Conservation (phyloP, 768 basidiomycete species). For the Galerina marginata region DNA sequence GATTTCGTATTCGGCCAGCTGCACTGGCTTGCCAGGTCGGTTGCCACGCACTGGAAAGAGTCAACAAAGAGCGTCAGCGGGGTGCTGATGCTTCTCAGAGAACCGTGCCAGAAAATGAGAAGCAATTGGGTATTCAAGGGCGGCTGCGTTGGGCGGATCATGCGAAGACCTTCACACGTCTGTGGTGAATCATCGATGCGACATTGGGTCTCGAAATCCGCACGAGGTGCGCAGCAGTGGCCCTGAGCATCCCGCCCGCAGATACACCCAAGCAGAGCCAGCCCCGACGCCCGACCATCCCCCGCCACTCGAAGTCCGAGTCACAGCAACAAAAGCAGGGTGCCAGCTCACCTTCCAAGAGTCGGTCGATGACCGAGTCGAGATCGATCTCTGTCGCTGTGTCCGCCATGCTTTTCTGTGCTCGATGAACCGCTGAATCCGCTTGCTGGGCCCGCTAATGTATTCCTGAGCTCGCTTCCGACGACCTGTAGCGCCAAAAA, state of each 20-base stretch:
- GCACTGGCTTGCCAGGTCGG: conserved; percentile 97
- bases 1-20: conserved; percentile 99
- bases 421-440: conserved; percentile 4
- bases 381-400: conserved; percentile 93
- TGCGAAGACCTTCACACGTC: background rate
- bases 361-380: conserved; percentile 98
- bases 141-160: background rate
- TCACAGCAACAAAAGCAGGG: background rate
- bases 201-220: conserved; percentile 16
- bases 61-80: conserved; percentile 31
- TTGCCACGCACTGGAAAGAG: conserved; percentile 81
- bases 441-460: conserved; percentile 12
- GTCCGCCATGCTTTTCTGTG: conserved; percentile 65
- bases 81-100: conserved; percentile 10
- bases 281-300: background rate
- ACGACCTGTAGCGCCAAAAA: conserved; percentile 20
- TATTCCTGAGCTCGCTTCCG: conserved; percentile 3
- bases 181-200: conserved; percentile 25
- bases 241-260: background rate
- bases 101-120: conserved; percentile 5
- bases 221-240: conserved; percentile 2
- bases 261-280: background rate
- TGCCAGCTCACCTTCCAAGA: conserved; percentile 83
- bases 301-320: background rate
- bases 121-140: background rate